phyloP scores from a whole-genome alignment of 495 filamentous ascomycete genomes.

The Talaromyces stipitatus region DNA sequence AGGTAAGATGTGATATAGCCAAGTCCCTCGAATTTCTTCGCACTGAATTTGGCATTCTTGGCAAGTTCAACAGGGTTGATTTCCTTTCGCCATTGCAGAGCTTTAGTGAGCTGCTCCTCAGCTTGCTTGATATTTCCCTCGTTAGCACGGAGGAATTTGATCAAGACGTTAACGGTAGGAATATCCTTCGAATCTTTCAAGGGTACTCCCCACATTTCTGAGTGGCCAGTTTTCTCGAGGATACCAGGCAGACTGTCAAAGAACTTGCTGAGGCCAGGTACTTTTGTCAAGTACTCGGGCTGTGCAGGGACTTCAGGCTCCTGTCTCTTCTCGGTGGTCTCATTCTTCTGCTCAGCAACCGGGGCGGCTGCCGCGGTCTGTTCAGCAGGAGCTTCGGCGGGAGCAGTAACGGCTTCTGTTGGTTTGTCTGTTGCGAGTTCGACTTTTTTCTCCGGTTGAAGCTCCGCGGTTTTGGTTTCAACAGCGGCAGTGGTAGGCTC shows the following conservation, averaged over 20 bases:
- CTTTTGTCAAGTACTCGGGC: constrained; percentile 31
- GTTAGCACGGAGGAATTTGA: constrained; percentile 89
- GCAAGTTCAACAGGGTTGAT: constrained; percentile 39
- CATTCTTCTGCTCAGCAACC: constrained; percentile 7
- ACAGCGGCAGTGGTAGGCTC: constrained; percentile 12
- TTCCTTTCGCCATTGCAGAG: constrained; percentile 71
- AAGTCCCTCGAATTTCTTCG: constrained; percentile 39
- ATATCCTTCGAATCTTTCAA: constrained; percentile 50
- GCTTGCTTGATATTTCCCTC: constrained; percentile 64
- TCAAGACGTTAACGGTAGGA: constrained; percentile 71
- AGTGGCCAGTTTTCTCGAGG: constrained; percentile 42
- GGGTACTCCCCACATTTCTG: constrained; percentile 73
- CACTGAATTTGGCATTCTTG: constrained; percentile 43
- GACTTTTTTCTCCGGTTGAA: constrained; percentile 6
- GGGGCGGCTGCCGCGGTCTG: constrained; percentile 1
- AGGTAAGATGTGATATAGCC: constrained; percentile 46
- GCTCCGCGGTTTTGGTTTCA: constrained; percentile 4
- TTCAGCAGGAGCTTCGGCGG: neutral
- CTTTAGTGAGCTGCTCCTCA: constrained; percentile 65
- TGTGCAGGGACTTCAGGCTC: constrained; percentile 14
- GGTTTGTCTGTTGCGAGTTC: constrained; percentile 8
- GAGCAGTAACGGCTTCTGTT: constrained; percentile 6
- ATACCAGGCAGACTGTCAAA: constrained; percentile 36
- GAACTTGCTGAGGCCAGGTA: constrained; percentile 27
- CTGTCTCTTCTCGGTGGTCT: constrained; percentile 10